phyloP scores from a whole-genome alignment of 345 rosid genomes.

The Eucalyptus tenuipes region DNA sequence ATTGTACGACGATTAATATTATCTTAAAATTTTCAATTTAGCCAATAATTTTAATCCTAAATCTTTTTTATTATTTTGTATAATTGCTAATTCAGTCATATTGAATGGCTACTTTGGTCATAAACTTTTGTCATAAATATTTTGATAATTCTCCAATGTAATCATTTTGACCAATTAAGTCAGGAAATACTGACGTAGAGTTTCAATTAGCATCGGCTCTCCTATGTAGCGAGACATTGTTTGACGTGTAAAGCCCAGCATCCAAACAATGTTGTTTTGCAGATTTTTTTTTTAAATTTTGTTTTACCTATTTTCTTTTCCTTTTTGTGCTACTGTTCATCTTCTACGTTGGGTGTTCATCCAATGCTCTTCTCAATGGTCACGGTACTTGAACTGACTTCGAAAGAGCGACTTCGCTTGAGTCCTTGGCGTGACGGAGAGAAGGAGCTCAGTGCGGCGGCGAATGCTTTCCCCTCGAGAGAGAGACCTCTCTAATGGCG shows the following conservation, averaged over 20 bases:
- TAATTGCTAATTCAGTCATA: fast-evolving
- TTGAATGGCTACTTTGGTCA: background rate
- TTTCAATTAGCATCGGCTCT: background rate
- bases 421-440: background rate
- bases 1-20: too few relatives aligned
- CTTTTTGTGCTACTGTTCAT: background rate
- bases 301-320: background rate
- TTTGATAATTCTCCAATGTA: too few relatives aligned
- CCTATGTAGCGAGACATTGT: background rate
- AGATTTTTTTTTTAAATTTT: too few relatives aligned
- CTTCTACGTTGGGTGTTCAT: background rate
- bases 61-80: too few relatives aligned
- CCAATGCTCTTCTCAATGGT: background rate
- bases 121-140: too few relatives aligned
- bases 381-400: background rate
- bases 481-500: background rate
- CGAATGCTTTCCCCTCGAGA: background rate
- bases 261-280: background rate
- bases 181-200: background rate
- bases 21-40: background rate
- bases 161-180: too few relatives aligned
- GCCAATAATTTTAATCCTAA: too few relatives aligned
- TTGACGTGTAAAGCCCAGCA: background rate
- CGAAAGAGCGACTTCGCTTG: background rate
- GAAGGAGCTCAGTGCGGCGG: background rate